Base-by-base conservation (phyloP, 768 basidiomycete genomes). In the Mycena venus region DNA sequence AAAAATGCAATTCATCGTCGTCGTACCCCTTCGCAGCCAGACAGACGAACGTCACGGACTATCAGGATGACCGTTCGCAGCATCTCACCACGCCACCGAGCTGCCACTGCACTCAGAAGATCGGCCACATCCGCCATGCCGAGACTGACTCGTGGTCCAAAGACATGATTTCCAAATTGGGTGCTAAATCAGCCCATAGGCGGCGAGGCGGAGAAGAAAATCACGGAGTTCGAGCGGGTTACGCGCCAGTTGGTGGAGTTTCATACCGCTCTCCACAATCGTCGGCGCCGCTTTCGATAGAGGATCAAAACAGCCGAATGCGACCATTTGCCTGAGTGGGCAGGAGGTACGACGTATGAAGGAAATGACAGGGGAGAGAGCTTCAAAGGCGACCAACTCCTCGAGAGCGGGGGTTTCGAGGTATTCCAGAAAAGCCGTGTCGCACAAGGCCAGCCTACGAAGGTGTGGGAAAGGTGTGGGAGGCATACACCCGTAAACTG, bases 371-470 rank as follows among this genome's bases (percentile, higher is more conserved):
- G 63, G 63, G n/a, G 21, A 6, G n/a, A 25, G 32, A 17, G 34
- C 2, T 34, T 53, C 42, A n/a, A 65, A 53, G 23, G 53, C 49
- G 49, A 32, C 10, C 47, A 65, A 49, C n/a, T 65, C 63, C 34
- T 65, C 32, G 47, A 65, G 47, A 15, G 12, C 47, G n/a, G 63
- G 49, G 21, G 63, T 65, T 27, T 65, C 63, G 34, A 65, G 44
- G 5, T 17, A 9, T 32, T 53, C 4, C 1, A 65, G 23, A n/a
- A 65, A 65, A 9, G 8, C 7, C 4, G 27, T n/a, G 63, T 65
- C 42, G 32, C 25, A 53, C 21, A 53, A n/a, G 49, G 31, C 34
- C 11, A 65, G 34, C 14, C 32, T n/a, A 38, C 9, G 63, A 11
- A 65, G 63, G 15, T 25, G 47, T 1, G 63, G 63, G 12, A 65